These are phyloP conservation scores for Colletotrichum godetiae DNA, from an alignment of 2,329 filamentous ascomycete species.

Conservation along the genomic window DNA sequence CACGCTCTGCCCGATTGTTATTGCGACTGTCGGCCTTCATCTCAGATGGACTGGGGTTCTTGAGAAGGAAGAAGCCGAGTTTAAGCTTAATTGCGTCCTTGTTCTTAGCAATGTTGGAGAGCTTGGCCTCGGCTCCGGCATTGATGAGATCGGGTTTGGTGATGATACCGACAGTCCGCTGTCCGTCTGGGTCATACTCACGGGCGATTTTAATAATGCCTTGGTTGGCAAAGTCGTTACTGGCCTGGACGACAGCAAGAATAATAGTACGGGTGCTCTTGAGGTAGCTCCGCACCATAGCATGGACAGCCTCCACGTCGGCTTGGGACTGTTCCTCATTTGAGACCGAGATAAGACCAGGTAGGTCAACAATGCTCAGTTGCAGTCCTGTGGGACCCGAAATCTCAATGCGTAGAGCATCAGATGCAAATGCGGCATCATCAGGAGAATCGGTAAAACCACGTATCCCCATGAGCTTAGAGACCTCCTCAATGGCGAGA, in stretches of 20 bases:
- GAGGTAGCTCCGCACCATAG: conserved; percentile 55
- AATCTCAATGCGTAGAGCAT: conserved; percentile 42
- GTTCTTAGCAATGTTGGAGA: conserved; percentile 55
- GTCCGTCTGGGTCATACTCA: conserved; percentile 40
- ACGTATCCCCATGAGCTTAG: conserved; percentile 24
- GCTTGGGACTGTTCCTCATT: conserved; percentile 47
- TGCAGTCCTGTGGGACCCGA: conserved; percentile 42
- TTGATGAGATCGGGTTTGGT: conserved; percentile 64
- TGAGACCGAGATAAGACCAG: conserved; percentile 53
- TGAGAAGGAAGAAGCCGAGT: conserved; percentile 65
- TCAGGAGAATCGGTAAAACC: conserved; percentile 30
- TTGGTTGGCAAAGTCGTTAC: conserved; percentile 52
- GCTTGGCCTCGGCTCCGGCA: conserved; percentile 52
- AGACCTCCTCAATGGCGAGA: conserved; percentile 22
- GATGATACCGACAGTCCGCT: conserved; percentile 65
- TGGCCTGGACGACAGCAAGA: conserved; percentile 55
- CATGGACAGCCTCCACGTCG: conserved; percentile 47
- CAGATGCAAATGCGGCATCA: conserved; percentile 19
- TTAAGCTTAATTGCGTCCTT: conserved; percentile 54
- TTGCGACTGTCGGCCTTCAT: conserved; percentile 49
- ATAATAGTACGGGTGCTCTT: conserved; percentile 54
- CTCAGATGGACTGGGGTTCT: conserved; percentile 48
- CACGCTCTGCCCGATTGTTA: conserved; percentile 36
- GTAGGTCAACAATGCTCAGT: conserved; percentile 60
- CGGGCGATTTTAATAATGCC: conserved; percentile 22